Conservation (phyloP, 257 asterid species). For the Cynanchum wilfordii region DNA sequence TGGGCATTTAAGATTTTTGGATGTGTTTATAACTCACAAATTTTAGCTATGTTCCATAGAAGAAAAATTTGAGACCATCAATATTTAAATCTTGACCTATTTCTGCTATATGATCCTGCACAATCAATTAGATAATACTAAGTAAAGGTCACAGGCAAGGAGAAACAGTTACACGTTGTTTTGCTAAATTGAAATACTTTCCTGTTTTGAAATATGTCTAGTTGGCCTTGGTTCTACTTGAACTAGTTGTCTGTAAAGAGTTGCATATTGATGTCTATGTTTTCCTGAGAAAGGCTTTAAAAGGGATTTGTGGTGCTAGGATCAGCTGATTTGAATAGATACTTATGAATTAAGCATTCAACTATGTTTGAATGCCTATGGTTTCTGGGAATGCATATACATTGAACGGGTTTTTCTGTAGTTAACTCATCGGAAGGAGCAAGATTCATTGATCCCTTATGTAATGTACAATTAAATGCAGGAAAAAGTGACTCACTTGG, state of each 20-base stretch:
- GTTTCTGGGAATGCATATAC: neutral
- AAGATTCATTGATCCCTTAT: neutral
- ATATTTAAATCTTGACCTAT: no score
- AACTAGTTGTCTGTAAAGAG: neutral
- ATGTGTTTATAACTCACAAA: no score
- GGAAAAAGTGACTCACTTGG: constrained; percentile 1
- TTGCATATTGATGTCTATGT: neutral
- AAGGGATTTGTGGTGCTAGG: neutral
- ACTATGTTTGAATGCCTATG: neutral
- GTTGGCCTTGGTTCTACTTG: neutral
- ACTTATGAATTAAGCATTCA: neutral
- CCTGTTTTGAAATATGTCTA: neutral
- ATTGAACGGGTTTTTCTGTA: neutral
- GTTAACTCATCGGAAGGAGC: neutral
- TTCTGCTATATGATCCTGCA: no score
- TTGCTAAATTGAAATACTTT: neutral
- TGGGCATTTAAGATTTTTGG: neutral
- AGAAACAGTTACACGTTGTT: neutral
- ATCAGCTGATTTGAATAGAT: neutral
- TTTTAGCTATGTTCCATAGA: no score
- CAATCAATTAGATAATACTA: no score
- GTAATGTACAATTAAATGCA: neutral
- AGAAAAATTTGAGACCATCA: no score
- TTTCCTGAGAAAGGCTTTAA: neutral
- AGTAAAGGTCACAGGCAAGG: neutral